Conservation (phyloP, 2,329 filamentous ascomycete genomes). For the Sclerotinia sclerotiorum region DNA sequence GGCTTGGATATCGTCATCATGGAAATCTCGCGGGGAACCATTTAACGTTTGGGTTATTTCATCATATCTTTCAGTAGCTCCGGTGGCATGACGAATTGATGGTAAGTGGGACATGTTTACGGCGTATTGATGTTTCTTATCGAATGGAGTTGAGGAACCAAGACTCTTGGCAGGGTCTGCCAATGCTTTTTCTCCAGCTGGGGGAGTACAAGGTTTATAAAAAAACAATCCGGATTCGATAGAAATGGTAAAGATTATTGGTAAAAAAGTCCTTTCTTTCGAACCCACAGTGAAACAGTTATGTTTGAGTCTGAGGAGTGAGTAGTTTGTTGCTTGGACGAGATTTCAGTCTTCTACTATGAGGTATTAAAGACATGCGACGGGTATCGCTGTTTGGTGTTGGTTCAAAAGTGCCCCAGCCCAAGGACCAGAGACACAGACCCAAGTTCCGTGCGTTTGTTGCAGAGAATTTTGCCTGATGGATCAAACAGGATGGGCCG, state of each 20-base stretch:
- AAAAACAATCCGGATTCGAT: not conserved
- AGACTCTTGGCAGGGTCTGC: constrained; percentile 9
- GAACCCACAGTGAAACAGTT: not conserved
- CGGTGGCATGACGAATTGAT: not conserved
- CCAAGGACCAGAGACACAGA: not conserved
- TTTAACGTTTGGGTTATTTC: constrained; percentile 1
- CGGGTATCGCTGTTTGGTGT: not conserved
- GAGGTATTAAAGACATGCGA: constrained; percentile 14
- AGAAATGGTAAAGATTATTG: not conserved
- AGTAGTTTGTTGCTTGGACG: not conserved
- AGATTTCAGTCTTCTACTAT: not conserved
- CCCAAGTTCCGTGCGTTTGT: constrained; percentile 1
- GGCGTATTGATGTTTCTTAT: not conserved
- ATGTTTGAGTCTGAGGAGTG: constrained; percentile 3
- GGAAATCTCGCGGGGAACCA: not conserved
- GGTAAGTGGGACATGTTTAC: constrained; percentile 13
- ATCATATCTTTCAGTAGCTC: constrained; percentile 1
- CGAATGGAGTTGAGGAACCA: constrained; percentile 6
- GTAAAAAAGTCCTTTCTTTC: not conserved
- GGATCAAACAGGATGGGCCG: not conserved
- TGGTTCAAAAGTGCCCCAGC: not conserved
- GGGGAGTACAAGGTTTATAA: not conserved
- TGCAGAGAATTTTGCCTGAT: not conserved
- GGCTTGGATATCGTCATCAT: constrained; percentile 11
- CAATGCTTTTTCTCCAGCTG: not conserved